phyloP scores from a whole-genome alignment of 805 yeast species.

The Candida nanaspora region DNA sequence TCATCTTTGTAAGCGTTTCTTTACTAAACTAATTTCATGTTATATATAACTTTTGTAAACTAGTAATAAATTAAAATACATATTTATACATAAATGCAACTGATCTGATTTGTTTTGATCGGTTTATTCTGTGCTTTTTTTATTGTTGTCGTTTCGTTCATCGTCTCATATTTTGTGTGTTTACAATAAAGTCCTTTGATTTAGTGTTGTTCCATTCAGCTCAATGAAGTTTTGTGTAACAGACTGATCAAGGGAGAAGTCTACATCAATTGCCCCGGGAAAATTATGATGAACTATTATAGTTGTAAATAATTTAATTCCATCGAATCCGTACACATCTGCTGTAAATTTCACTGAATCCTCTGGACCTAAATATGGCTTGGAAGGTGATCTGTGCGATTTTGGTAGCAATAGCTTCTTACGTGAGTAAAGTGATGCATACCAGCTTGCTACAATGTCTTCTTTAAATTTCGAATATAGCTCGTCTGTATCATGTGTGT shows the following conservation, averaged over 20 bases:
- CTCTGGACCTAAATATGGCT: too few species aligned
- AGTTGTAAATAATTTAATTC: background rate
- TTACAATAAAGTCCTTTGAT: too few species aligned
- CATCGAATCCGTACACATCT: background rate
- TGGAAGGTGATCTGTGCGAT: too few species aligned
- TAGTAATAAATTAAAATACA: background rate
- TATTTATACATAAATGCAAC: too few species aligned
- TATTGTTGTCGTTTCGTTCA: too few species aligned
- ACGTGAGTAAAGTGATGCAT: too few species aligned
- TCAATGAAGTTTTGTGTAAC: background rate
- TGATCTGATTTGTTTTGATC: background rate
- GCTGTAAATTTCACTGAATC: background rate
- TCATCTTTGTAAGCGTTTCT: background rate
- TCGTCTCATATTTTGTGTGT: too few species aligned
- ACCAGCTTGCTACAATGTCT: too few species aligned
- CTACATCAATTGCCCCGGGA: too few species aligned
- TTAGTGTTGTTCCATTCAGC: background rate
- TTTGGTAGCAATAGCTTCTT: too few species aligned
- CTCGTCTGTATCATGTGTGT: background rate
- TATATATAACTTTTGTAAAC: background rate
- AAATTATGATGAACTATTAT: background rate
- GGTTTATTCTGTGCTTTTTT: constrained; percentile 1
- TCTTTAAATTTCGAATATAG: too few species aligned
- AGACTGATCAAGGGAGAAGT: background rate
- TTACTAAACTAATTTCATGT: background rate